Evolutionary conservation across 2,329 filamentous ascomycete species (phyloP).

Genomic region (Scortechinia acanthostroma): DNA sequence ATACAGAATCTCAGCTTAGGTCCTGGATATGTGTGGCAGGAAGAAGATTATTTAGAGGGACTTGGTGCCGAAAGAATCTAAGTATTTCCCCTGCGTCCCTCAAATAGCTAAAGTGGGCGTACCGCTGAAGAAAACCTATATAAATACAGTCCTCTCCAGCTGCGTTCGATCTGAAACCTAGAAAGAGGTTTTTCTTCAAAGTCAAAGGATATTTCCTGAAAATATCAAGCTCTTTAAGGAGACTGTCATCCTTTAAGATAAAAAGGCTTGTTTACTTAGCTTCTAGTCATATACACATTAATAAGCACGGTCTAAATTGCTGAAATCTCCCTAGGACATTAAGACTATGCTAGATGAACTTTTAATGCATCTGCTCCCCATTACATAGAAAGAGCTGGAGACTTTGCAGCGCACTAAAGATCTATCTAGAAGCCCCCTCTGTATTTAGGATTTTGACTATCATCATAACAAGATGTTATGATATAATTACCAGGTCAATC

Average conservation of each 20-base stretch:
- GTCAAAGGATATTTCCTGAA: conserved; percentile 1
- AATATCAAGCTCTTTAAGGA: conserved; percentile 5
- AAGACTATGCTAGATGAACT: conserved; percentile 1
- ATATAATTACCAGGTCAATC: not conserved
- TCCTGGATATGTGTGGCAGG: not conserved
- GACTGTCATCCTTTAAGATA: conserved; percentile 5
- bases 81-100: not conserved
- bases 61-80: not conserved
- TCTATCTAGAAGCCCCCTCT: not conserved
- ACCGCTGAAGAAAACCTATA: not conserved
- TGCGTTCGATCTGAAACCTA: not conserved
- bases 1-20: not conserved
- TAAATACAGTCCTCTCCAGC: not conserved
- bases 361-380: not conserved
- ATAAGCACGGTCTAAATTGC: conserved; percentile 2
- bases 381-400: not conserved
- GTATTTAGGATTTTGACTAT: not conserved
- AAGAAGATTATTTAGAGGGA: not conserved
- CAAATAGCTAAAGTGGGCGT: not conserved
- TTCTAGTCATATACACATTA: conserved; percentile 4
- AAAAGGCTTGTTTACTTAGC: conserved; percentile 5
- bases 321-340: conserved; percentile 4
- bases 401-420: not conserved
- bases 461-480: not conserved
- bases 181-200: not conserved